A percentile compares a stretch with the other conserved stretches of the same genome.
Evolutionary conservation across 2,329 filamentous ascomycete species (phyloP).

Genomic region (Malbranchea zuffiana): DNA sequence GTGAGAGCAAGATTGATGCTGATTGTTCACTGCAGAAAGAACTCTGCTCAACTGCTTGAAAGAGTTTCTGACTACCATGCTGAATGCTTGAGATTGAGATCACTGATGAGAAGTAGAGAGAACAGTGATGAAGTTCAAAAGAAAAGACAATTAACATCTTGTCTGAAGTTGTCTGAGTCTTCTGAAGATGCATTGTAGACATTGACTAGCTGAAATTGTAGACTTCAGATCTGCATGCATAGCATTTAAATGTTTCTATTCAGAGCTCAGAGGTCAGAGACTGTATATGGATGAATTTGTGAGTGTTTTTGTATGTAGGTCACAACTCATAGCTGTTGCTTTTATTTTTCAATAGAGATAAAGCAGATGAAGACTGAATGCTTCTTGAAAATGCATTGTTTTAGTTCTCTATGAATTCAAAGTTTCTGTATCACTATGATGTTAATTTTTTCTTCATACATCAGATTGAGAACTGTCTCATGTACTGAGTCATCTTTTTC

Average conservation of each 20-base stretch:
- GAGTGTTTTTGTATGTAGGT: neutral
- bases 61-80: neutral
- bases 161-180: neutral
- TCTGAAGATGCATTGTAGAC: neutral
- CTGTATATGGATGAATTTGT: neutral
- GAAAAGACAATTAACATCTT: neutral
- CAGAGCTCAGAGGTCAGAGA: neutral
- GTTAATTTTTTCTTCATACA: neutral
- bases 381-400: neutral
- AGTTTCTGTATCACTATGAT: neutral
- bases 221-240: neutral
- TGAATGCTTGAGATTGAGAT: slow-evolving; percentile 2
- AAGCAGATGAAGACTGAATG: slow-evolving; percentile 1
- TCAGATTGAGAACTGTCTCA: neutral
- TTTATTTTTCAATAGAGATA: neutral
- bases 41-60: neutral
- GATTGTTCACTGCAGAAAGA: slow-evolving; percentile 1
- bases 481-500: neutral
- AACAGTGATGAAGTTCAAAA: neutral
- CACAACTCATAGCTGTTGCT: neutral
- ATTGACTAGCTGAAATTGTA: neutral
- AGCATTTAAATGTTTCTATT: neutral
- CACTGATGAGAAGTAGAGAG: neutral
- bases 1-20: neutral
- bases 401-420: neutral